Evolutionary conservation across 768 basidiomycete genomes (phyloP), one percentile per base, ranked within the genome.

Genomic region (Inosperma sp.): DNA sequence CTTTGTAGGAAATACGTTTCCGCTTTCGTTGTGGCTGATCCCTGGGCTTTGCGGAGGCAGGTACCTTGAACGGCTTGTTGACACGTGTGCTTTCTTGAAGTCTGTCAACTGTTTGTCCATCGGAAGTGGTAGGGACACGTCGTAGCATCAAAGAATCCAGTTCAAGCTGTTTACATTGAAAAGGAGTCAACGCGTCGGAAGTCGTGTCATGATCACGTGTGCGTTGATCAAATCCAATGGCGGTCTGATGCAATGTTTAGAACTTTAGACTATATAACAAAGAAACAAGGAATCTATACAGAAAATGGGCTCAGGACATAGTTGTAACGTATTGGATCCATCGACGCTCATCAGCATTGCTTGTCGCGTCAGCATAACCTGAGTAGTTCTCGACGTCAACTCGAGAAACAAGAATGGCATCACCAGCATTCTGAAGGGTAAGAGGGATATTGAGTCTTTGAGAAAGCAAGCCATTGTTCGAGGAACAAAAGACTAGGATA

Each of bases 1-100:
- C 88, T 59, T 87, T 89, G 75, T 95, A 95, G 0, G 86, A 90
- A 19, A 93, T 83, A 22, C 88, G 83, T 61, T 91, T 94, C 43
- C 93, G 82, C 65, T 95, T 96, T 21, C 93, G 79, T 56, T 76
- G 75, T 0, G 83, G 85, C 57, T 86, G 84, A 29, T 81, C 80
- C 37, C 80, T 77, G 17, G 75, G 58, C 9, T 71, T 60, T 33
- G 73, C 61, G 23, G 72, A 58, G 1, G 82, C 76, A 4, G 90
- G 90, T 1, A 84, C 72, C 62, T 89, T 91, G 75, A 91, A 93
- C 0, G 87, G 90, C 59, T 84, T 83, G 70, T 82, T 84, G 23
- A 91, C 68, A 41, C 87, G 82, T 13, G 68, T 73, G 59, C 84
- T 88, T 63, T 88, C 88, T 46, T 81, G 80, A 0, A 86, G 77